Base-by-base conservation (phyloP, 148 eudicot species). In the Cornus controversa region DNA sequence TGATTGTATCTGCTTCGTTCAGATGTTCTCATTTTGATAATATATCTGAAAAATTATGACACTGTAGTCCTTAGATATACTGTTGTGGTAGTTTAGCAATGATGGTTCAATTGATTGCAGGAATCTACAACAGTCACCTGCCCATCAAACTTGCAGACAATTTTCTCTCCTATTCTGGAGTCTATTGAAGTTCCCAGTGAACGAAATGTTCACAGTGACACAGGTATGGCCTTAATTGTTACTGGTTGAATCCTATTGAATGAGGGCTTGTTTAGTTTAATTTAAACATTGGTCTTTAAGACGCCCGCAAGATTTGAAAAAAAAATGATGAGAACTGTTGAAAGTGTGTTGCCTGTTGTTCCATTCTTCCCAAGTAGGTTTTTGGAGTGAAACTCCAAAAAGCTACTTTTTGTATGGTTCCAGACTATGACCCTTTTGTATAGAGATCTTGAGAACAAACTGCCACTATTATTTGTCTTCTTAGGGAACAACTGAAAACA, bases 131-230 rank as follows among this genome's bases (percentile, higher is more conserved):
- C 76, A 75, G 81, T 77, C 78, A 86, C 86, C 50, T 86, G 87
- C 84, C 66, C 85, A 2, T 72, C 91, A 77, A 89, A 84, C 80
- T 70, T 77, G 40, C 97, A 86, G 83, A 87, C 93, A 58, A 88
- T 95, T 68, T 91, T 93, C 86, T 91, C 94, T 15, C 97, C 94
- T 22, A 66, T 78, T 28, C 71, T 71, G 75, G 82, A 85, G 79
- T 82, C 90, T 36, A 75, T 73, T 75, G 91, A 83, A 72, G 77
- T 60, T 79, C 80, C 54, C 31, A 72, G 70, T 77, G 86, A 67
- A 57, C 64, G 70, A 70, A 57, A 74, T 66, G 18, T 78, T 79
- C 66, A 69, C 64, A 67, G 63, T 27, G 69, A 85, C 77, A 82
- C 80, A 83, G 99, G 97, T 95, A 91, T 20, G 74, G 24, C 9